These are phyloP conservation scores for Trifolium dubium DNA, from an alignment of 306 rosid genomes.

Conservation along the genomic window DNA sequence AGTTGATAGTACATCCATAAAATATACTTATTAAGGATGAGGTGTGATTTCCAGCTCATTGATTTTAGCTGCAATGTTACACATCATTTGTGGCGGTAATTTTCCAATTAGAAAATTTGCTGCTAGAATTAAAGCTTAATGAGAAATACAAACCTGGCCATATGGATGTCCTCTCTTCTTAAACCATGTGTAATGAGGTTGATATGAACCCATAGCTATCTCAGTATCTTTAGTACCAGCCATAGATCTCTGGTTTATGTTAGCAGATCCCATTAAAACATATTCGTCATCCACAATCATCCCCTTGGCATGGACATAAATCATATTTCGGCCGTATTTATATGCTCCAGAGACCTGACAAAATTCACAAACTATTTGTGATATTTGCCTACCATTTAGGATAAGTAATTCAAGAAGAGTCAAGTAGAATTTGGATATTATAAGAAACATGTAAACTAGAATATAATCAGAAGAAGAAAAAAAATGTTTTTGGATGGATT, in stretches of 20 bases:
- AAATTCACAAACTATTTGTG: conserved; percentile 26
- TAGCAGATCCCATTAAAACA: conserved; percentile 88
- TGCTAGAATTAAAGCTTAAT: conserved; percentile 20
- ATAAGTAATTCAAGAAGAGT: background rate
- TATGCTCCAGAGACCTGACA: conserved; percentile 58
- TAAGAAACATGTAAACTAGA: background rate
- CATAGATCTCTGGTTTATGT: conserved; percentile 96
- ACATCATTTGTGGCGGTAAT: conserved; percentile 23
- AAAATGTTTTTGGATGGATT: background rate
- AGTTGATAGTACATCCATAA: conserved; percentile 10
- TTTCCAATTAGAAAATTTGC: background rate
- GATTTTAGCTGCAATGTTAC: conserved; percentile 13
- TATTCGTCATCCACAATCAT: conserved; percentile 93
- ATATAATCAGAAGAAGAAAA: background rate
- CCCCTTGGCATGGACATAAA: conserved; percentile 96
- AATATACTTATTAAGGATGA: conserved; percentile 12
- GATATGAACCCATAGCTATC: conserved; percentile 98
- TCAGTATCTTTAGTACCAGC: conserved; percentile 97
- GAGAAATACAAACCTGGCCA: conserved; percentile 76
- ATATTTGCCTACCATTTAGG: conserved; percentile 24
- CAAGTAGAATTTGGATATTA: background rate
- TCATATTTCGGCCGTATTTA: conserved; percentile 73
- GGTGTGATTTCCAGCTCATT: conserved; percentile 26
- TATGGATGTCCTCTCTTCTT: conserved; percentile 60
- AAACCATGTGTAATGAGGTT: conserved; percentile 84